Evolutionary conservation across 441 rosid genomes (phyloP), one percentile per base, ranked within the genome.

Genomic region (Populus hybrid): DNA sequence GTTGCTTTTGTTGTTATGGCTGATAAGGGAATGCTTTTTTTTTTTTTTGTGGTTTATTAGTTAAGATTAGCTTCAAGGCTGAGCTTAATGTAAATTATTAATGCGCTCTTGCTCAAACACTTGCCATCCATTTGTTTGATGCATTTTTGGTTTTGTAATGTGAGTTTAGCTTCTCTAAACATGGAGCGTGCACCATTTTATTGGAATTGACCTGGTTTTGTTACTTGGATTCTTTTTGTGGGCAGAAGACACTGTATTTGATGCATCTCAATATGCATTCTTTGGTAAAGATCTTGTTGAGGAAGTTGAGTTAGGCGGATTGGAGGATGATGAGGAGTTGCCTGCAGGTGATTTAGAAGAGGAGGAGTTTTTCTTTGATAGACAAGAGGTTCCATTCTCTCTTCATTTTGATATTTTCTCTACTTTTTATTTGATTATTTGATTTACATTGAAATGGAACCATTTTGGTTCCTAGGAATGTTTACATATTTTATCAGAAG

Each of bases 191-290:
- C 33, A 3, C 18, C 33, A 29, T 9, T 36, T 3, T 38, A 21
- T 14, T 35, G 38, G 53, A n/a, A n/a, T 69, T 38, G 16, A 69
- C 33, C 18, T 68, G 23, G 21, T 20, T 29, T 29, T 29, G 4
- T 69, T 42, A 29, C 31, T 29, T 29, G 31, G 31, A 29, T 29
- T 29, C 31, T 35, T 35, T 35, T 35, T 42, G 76, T 77, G 64
- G 79, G 87, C 89, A 88, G 96, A 79, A 73, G 77, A 3, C 76
- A 68, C 97, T 29, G 85, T 90, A 80, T 95, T 93, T 82, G 99
- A 95, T 83, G 98, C 99, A 74, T 93, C 99, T 6, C 98, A 95
- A 79, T 95, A 95, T 86, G 99, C 96, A 23, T 95, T 95, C 80
- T 95, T 95, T 73, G 99, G 99, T 78, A 84, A 89, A 45, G 94